A percentile compares a stretch with the other conserved stretches of the same genome.
Conservation (phyloP, 768 basidiomycete species). For the Hericium rajendrae region DNA sequence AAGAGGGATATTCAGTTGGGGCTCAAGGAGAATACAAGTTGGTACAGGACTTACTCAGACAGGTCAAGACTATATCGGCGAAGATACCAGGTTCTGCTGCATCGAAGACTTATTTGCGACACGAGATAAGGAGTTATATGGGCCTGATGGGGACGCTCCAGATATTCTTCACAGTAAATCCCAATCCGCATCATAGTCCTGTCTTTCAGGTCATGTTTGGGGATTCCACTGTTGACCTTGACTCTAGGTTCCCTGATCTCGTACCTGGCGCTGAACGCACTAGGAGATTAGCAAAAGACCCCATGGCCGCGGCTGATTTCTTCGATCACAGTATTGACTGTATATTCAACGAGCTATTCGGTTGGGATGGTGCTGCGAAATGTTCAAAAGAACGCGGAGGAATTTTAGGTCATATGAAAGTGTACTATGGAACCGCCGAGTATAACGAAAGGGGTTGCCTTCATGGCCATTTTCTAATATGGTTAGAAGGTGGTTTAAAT, state of each 20-base stretch:
- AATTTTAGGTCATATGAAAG: no score
- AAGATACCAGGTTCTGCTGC: slow-evolving; percentile 23
- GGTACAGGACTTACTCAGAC: slow-evolving; percentile 16
- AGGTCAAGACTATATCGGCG: slow-evolving; percentile 24
- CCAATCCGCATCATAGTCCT: slow-evolving; percentile 15
- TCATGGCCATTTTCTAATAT: no score
- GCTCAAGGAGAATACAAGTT: slow-evolving; percentile 11
- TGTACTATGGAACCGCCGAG: no score
- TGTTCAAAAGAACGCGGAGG: no score
- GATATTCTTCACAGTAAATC: slow-evolving; percentile 22
- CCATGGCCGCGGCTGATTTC: slow-evolving; percentile 23
- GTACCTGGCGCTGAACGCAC: slow-evolving; percentile 13
- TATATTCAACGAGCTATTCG: no score
- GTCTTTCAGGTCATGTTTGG: slow-evolving; percentile 24
- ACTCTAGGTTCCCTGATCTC: slow-evolving; percentile 15
- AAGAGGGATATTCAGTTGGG: slow-evolving; percentile 2
- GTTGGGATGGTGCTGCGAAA: no score
- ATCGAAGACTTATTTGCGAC: slow-evolving; percentile 17
- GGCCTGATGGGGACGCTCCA: slow-evolving; percentile 22
- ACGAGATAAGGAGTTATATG: slow-evolving; percentile 20
- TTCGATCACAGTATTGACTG: no score
- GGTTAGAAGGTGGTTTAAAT: no score
- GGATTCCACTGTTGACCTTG: slow-evolving; percentile 5
- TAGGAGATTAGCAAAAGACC: slow-evolving; percentile 20
- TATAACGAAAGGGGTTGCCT: no score